Evolutionary conservation across 139 green algal genomes (phyloP), one percentile per base, ranked within the genome.

Genomic region (Nannochloris sp.): DNA sequence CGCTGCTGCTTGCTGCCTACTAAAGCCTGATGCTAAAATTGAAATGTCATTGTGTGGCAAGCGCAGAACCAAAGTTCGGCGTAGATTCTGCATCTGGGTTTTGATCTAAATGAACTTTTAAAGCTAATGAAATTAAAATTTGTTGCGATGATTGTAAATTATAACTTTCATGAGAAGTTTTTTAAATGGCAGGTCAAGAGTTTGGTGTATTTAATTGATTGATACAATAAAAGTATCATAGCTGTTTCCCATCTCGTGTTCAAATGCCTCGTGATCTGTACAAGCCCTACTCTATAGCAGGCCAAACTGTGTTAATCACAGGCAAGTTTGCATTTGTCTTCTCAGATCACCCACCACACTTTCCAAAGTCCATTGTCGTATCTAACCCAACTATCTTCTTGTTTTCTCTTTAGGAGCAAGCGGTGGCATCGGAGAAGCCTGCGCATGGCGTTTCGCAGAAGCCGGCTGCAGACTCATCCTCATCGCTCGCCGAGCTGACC

Each of bases 381-480:
- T 47, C 7, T 7, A 66, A 23, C 59, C 42, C 15, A 27, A 66
- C 14, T 29, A 67, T 12, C 23, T 8, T 29, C 25, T 13, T 14
- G 13, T 13, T 23, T 12, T 47, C 9, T 32, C 5, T 54, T 25
- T 66, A 82, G 86, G 83, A 34, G 86, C 86, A 24, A 85, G 76
- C 55, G 65, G 63, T 15, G 87, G 86, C 34, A 88, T 93, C 55
- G 88, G 88, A 0, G 81, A 89, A 63, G 85, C 85, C 0, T 81
- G 68, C 33, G 87, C 88, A 0, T 80, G 71, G 67, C 72, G 82
- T 2, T 78, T 93, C 34, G 88, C 87, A 30, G 85, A 89, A 31
- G 80, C 75, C 0, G 81, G 83, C 10, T 86, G 75, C 68, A 77
- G 72, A 19, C 73, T 95, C 2, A 56, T 95, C 9, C 56, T 93